Conservation (phyloP, 1,139 yeast species). For the Saccharomyces hybrid region DNA sequence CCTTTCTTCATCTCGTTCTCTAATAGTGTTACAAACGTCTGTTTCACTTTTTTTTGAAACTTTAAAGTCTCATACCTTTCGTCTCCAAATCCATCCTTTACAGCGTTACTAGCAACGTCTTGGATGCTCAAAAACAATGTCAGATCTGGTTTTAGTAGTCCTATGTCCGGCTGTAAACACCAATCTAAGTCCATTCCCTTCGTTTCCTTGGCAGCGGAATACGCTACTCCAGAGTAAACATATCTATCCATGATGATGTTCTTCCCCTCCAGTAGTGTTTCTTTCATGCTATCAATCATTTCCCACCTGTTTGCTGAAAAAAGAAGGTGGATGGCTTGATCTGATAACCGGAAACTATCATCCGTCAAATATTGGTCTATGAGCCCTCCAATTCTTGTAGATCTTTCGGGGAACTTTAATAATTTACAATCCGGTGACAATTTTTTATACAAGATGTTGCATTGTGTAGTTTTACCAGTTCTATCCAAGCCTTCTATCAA, state of each 20-base stretch:
- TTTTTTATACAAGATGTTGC: constrained; percentile 39
- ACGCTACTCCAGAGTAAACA: constrained; percentile 88
- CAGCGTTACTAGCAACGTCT: constrained; percentile 39
- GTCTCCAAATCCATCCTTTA: constrained; percentile 79
- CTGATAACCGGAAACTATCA: constrained; percentile 43
- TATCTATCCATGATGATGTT: constrained; percentile 76
- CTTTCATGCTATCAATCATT: constrained; percentile 41
- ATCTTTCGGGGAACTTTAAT: constrained; percentile 79
- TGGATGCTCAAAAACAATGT: constrained; percentile 68
- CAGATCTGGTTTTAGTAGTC: constrained; percentile 81
- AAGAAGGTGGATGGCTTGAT: constrained; percentile 75
- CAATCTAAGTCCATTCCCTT: constrained; percentile 54
- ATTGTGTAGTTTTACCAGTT: constrained; percentile 92
- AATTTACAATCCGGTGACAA: constrained; percentile 33
- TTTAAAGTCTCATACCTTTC: constrained; percentile 77
- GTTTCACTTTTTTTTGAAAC: constrained; percentile 65
- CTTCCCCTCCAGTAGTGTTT: constrained; percentile 44
- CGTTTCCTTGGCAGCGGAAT: constrained; percentile 66
- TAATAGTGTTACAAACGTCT: constrained; percentile 47
- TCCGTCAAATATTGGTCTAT: constrained; percentile 68
- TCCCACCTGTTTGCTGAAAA: constrained; percentile 98
- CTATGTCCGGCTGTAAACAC: constrained; percentile 76
- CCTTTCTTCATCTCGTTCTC: constrained; percentile 21
- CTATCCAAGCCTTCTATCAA: constrained; percentile 90
- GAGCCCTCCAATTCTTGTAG: constrained; percentile 71